Percentiles rank a stretch among this genome's conserved stretches.
phyloP scores from a whole-genome alignment of 441 rosid genomes.

The Macaranga tanarius region DNA sequence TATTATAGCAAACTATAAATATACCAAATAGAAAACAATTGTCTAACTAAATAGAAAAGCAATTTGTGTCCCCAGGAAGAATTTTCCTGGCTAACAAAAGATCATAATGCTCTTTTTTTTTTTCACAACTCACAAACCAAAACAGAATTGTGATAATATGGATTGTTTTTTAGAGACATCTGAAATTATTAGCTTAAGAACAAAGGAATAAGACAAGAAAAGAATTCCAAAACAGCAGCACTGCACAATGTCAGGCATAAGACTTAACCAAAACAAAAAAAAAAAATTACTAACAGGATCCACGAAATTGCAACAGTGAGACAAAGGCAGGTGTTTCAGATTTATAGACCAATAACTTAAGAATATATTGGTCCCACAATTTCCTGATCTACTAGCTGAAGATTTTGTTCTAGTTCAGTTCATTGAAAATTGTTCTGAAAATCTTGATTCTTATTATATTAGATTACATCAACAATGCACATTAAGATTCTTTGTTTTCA shows the following conservation, averaged over 20 bases:
- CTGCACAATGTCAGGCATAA: conserved; percentile 27
- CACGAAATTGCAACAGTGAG: conserved; percentile 31
- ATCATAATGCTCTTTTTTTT: background rate
- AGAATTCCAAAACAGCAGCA: conserved; percentile 22
- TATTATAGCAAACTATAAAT: too few relatives aligned
- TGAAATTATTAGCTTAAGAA: conserved; percentile 25
- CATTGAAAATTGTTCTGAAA: conserved; percentile 17
- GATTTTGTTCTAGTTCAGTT: background rate
- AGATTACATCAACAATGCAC: conserved; percentile 46
- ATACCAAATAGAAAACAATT: background rate
- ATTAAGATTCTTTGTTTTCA: conserved; percentile 30
- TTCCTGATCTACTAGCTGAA: conserved; percentile 13
- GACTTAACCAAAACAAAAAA: background rate
- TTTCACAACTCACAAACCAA: background rate
- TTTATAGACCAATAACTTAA: conserved; percentile 28
- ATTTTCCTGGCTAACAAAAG: background rate
- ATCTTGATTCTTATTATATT: conserved; percentile 34
- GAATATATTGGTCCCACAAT: conserved; percentile 26
- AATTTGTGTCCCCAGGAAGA: background rate
- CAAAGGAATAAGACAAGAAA: conserved; percentile 30
- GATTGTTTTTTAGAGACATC: conserved; percentile 21
- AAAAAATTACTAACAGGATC: conserved; percentile 22
- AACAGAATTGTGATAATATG: conserved; percentile 11
- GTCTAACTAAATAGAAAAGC: background rate
- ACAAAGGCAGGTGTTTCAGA: conserved; percentile 31